phyloP scores from a whole-genome alignment of 2,329 filamentous ascomycete species.

The Penicillium polonicum region DNA sequence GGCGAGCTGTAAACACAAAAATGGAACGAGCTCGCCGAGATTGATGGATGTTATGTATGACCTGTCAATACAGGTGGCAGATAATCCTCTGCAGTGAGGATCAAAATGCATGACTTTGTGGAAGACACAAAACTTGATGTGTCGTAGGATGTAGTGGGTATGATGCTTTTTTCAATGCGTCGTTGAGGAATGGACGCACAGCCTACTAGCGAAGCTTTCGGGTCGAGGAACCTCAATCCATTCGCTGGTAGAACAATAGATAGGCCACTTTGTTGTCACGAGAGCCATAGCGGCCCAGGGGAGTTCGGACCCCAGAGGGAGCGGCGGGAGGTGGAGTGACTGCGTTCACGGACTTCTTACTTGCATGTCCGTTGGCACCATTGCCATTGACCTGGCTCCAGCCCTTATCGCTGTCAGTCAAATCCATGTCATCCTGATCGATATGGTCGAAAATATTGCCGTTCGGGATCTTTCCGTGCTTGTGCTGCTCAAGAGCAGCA shows the following conservation, averaged over 20 bases:
- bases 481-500: conserved; percentile 65
- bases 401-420: conserved; percentile 59
- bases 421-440: conserved; percentile 64
- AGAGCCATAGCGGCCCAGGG: conserved; percentile 57
- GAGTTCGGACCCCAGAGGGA: conserved; percentile 58
- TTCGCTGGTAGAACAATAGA: conserved; percentile 87
- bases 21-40: conserved; percentile 1
- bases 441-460: conserved; percentile 74
- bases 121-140: conserved; percentile 4
- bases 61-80: conserved; percentile 5
- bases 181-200: background rate
- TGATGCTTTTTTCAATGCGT: conserved; percentile 12
- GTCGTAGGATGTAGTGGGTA: conserved; percentile 9
- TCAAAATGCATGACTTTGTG: conserved; percentile 7
- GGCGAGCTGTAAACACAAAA: background rate
- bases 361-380: conserved; percentile 42
- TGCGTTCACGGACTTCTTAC: conserved; percentile 77
- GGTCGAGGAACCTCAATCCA: conserved; percentile 40
- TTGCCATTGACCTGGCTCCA: conserved; percentile 85
- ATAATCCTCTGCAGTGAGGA: conserved; percentile 6
- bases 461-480: conserved; percentile 49
- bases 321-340: conserved; percentile 51
- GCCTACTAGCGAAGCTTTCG: background rate
- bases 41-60: conserved; percentile 16
- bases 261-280: conserved; percentile 98